Percentiles rank a stretch among this genome's conserved stretches.
Conservation (phyloP, 1,284 basidiomycete species). For the Trichosporon coremiiforme region DNA sequence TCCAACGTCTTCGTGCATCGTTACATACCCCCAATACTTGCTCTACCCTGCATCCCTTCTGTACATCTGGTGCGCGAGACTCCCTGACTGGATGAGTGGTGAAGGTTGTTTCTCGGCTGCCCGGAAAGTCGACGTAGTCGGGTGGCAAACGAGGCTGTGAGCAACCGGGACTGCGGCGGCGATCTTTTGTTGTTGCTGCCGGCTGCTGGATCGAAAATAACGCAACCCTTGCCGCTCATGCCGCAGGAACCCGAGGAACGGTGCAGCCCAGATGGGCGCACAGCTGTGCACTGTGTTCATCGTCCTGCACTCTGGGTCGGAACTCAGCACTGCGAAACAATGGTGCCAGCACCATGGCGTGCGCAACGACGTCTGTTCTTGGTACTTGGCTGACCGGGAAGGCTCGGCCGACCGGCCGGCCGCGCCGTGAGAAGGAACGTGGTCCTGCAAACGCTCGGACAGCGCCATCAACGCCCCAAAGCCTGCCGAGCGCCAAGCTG, state of each 20-base stretch:
- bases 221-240: not conserved
- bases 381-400: not conserved
- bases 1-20: not conserved
- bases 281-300: not conserved
- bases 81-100: not conserved
- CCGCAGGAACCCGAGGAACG: not conserved
- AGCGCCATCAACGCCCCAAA: not conserved
- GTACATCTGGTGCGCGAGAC: not conserved
- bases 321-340: not conserved
- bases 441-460: no score
- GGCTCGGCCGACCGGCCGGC: no score
- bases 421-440: not conserved
- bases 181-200: not conserved
- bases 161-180: no score
- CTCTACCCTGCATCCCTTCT: not conserved
- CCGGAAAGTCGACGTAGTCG: not conserved
- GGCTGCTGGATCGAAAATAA: not conserved
- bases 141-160: not conserved
- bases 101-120: not conserved
- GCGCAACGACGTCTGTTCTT: not conserved
- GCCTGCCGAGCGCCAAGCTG: not conserved
- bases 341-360: not conserved
- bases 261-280: not conserved
- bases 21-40: not conserved
- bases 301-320: not conserved